Base-by-base conservation (phyloP, 1,139 yeast genomes). In the Candida albicans region DNA sequence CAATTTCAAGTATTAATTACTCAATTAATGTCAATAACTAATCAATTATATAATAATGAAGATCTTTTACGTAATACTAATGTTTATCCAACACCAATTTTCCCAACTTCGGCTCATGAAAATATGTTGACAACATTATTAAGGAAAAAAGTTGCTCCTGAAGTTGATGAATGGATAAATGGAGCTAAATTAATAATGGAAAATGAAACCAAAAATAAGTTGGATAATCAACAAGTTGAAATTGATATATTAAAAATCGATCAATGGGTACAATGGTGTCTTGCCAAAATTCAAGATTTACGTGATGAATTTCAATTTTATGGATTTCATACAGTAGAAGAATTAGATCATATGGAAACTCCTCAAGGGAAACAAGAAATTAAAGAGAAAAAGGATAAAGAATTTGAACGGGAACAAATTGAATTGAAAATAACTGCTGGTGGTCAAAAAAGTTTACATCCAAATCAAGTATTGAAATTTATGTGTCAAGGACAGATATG, bases 61-160 rank as follows among this genome's bases (percentile, higher is more conserved):
- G 85, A 79, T 8, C 61, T 77, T 0, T 68, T 93, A 24, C 75
- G 75, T 38, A 67, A 78, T 11, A 82, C 96, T 1, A 89, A 87
- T 40, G 91, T 83, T 2, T 91, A 81, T 57, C 98, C 98, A 1
- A 68, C 88, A 37, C 87, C 93, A 0, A 75, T 75, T 25, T 93
- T 91, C 59, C 97, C 97, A 3, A 81, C 95, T 0, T 77, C 88
- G 1, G 86, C 87, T 35, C 93, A 88, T 50, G 91, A 87, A 57
- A 88, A 88, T 1, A 70, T 91, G 39, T 68, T 91, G 44, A 86
- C 95, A 0, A 89, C 97, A 0, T 69, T 93, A 50, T 66, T 93
- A 48, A 75, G 98, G 46, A 93, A 90, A 61, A 91, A 91, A 60
- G 84, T 87, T 40, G 69, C 87, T 11, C 98, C 98, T 0, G 97